phyloP scores from a whole-genome alignment of 805 yeast genomes.

The Barnettozyma salicaria region DNA sequence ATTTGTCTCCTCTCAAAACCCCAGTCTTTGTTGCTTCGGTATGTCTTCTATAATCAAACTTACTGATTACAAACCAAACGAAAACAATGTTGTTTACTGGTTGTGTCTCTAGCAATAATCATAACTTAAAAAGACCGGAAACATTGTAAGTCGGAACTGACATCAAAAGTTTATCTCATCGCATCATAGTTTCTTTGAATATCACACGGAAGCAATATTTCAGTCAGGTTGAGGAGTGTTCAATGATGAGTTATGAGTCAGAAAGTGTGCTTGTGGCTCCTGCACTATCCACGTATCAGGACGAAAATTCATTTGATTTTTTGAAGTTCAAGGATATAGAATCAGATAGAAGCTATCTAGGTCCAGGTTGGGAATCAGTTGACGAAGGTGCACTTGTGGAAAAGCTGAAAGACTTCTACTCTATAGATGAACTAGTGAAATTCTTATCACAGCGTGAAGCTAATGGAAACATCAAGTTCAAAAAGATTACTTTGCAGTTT shows the following conservation, averaged over 20 bases:
- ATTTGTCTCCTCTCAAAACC: too few relatives aligned
- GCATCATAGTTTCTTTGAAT: too few relatives aligned
- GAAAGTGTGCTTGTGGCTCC: slow-evolving; percentile 46
- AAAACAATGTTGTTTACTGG: too few relatives aligned
- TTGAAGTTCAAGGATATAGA: slow-evolving; percentile 33
- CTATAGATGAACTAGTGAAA: slow-evolving; percentile 40
- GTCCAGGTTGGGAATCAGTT: slow-evolving; percentile 21
- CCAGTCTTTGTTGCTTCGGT: too few relatives aligned
- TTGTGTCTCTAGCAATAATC: too few relatives aligned
- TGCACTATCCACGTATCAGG: slow-evolving; percentile 67
- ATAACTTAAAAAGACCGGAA: too few relatives aligned
- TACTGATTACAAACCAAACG: too few relatives aligned
- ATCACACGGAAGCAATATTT: background rate
- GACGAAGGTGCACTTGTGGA: background rate
- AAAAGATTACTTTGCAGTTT: slow-evolving; percentile 75
- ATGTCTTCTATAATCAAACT: too few relatives aligned
- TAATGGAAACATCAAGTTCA: slow-evolving; percentile 30
- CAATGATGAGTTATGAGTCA: slow-evolving; percentile 3
- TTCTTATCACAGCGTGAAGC: slow-evolving; percentile 32
- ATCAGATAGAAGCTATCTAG: slow-evolving; percentile 28
- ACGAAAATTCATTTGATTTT: slow-evolving; percentile 48
- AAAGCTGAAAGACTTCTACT: slow-evolving; percentile 46
- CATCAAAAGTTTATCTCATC: too few relatives aligned
- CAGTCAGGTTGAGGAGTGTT: background rate
- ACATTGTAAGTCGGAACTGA: too few relatives aligned